These are phyloP conservation scores for Mucor plumbeus DNA, from an alignment of 371 early-diverging fungal genomes.

Conservation along the genomic window DNA sequence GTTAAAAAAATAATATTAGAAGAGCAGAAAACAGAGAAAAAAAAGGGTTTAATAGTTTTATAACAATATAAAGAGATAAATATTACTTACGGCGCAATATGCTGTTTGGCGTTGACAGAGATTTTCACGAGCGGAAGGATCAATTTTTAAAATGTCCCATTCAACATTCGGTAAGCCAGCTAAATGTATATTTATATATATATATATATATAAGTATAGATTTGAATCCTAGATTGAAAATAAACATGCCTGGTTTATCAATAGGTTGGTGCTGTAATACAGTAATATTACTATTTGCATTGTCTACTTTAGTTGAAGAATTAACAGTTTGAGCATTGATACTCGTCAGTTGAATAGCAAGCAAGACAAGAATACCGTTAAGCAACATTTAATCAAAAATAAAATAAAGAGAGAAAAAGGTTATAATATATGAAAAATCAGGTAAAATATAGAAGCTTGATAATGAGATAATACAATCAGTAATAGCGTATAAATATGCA, in stretches of 20 bases:
- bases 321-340: neutral
- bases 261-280: neutral
- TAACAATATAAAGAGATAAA: neutral
- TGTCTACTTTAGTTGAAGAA: neutral
- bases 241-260: constrained; percentile 12
- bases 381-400: neutral
- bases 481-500: too few species aligned
- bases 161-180: constrained; percentile 28
- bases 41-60: too few species aligned
- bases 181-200: neutral
- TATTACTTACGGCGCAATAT: constrained; percentile 38
- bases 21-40: too few species aligned
- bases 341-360: neutral
- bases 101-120: constrained; percentile 38
- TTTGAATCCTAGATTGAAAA: too few species aligned
- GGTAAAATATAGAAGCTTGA: neutral
- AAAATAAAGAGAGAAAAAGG: neutral
- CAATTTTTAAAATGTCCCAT: constrained; percentile 38
- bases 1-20: neutral
- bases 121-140: constrained; percentile 30
- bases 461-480: neutral
- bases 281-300: neutral
- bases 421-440: neutral
- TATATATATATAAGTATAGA: neutral
- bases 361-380: neutral